A percentile compares a stretch with the other conserved stretches of the same genome.
Conservation (phyloP, 1,284 basidiomycete species). For the Earliella scabrosa region DNA sequence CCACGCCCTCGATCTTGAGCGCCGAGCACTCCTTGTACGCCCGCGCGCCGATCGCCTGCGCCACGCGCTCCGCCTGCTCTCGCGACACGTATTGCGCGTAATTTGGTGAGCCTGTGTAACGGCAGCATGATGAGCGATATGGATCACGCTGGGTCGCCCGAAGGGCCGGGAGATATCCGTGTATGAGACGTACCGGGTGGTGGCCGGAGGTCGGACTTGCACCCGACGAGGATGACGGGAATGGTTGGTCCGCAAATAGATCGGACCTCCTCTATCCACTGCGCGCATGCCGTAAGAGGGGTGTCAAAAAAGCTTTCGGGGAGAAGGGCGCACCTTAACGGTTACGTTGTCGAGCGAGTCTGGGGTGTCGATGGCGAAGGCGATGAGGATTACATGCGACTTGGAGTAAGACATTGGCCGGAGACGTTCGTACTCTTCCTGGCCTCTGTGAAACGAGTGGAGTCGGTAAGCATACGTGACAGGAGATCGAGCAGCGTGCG, state of each 20-base stretch:
- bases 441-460: constrained; percentile 15
- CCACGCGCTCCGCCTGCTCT: constrained; percentile 79
- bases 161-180: not conserved
- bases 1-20: constrained; percentile 90
- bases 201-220: constrained; percentile 83
- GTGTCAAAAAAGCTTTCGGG: no score
- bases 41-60: constrained; percentile 82
- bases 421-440: constrained; percentile 57
- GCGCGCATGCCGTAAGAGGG: constrained; percentile 2
- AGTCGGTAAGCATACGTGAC: constrained; percentile 13
- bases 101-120: constrained; percentile 22
- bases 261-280: constrained; percentile 98
- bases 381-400: constrained; percentile 98
- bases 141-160: not conserved
- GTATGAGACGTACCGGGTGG: constrained; percentile 21
- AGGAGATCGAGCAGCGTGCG: not conserved
- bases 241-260: constrained; percentile 86
- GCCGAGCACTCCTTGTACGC: constrained; percentile 95
- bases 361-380: constrained; percentile 94
- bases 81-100: constrained; percentile 61
- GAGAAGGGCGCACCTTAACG: constrained; percentile 66
- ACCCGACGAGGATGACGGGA: constrained; percentile 85
- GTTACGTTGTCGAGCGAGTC: constrained; percentile 97
- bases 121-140: not conserved
- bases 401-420: constrained; percentile 97